Evolutionary conservation across 805 yeast species (phyloP).

Genomic region (Teunomyces panamensis): DNA sequence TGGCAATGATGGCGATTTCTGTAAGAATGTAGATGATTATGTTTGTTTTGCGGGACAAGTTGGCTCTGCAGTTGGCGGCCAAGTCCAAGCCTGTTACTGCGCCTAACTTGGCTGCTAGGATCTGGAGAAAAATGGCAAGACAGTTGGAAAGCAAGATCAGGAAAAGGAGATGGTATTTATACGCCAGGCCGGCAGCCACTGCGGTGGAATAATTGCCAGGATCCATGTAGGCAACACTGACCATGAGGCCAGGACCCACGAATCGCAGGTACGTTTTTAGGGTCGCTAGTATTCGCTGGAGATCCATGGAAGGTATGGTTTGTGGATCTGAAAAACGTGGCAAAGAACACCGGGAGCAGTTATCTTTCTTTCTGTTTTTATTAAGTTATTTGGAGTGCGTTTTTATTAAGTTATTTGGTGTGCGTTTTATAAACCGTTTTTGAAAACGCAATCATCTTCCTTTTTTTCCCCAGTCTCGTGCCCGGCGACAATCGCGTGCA

Average conservation of each 20-base stretch:
- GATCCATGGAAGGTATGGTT: background rate
- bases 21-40: constrained; percentile 69
- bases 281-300: constrained; percentile 6
- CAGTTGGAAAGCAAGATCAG: constrained; percentile 76
- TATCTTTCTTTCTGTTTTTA: too few relatives aligned
- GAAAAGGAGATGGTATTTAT: constrained; percentile 74
- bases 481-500: background rate
- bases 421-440: background rate
- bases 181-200: constrained; percentile 89
- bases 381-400: background rate
- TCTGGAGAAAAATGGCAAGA: constrained; percentile 84
- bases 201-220: constrained; percentile 97
- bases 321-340: background rate
- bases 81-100: constrained; percentile 91
- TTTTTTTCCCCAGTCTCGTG: background rate
- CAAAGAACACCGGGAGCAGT: too few relatives aligned
- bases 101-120: constrained; percentile 82
- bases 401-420: background rate
- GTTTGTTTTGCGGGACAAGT: constrained; percentile 63
- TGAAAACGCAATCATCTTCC: background rate
- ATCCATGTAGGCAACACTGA: constrained; percentile 93
- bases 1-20: constrained; percentile 88
- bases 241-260: constrained; percentile 96
- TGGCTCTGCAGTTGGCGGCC: constrained; percentile 81
- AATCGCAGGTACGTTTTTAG: constrained; percentile 54